Evolutionary conservation across 148 eudicot genomes (phyloP).

Genomic region (Hydrangea macrophylla): DNA sequence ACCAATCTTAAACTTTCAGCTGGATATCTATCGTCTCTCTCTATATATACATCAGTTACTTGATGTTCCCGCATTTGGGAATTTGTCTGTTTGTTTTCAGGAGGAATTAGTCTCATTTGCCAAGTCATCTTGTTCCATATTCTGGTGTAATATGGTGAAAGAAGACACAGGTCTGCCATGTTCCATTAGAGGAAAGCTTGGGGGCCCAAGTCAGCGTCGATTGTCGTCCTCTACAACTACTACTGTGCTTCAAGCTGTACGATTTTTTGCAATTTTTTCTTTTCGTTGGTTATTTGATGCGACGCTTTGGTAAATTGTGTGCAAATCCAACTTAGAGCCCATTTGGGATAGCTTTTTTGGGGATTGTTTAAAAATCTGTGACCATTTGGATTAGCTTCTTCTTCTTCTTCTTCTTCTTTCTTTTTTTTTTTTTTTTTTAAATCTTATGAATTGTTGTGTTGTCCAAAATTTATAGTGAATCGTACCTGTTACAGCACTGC

Average conservation of each 20-base stretch:
- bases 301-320: neutral
- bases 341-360: too few species aligned
- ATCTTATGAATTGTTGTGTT: neutral
- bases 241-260: conserved; percentile 80
- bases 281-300: neutral
- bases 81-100: conserved; percentile 39
- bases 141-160: conserved; percentile 45
- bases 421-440: neutral
- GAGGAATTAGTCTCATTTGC: conserved; percentile 60
- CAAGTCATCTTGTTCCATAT: conserved; percentile 54
- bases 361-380: too few species aligned
- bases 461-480: neutral
- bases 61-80: conserved; percentile 4
- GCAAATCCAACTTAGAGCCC: neutral
- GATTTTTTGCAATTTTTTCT: conserved; percentile 18
- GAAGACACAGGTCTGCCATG: conserved; percentile 55
- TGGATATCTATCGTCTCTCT: too few species aligned
- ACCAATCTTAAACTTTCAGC: too few species aligned
- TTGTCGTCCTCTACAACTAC: conserved; percentile 58
- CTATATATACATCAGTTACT: neutral
- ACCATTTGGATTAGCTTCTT: too few species aligned
- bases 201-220: conserved; percentile 95
- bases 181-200: conserved; percentile 75
- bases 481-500: neutral
- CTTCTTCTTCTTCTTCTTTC: too few species aligned